Evolutionary conservation across 768 basidiomycete species (phyloP).

Genomic region (Cubamyces lactineus): DNA sequence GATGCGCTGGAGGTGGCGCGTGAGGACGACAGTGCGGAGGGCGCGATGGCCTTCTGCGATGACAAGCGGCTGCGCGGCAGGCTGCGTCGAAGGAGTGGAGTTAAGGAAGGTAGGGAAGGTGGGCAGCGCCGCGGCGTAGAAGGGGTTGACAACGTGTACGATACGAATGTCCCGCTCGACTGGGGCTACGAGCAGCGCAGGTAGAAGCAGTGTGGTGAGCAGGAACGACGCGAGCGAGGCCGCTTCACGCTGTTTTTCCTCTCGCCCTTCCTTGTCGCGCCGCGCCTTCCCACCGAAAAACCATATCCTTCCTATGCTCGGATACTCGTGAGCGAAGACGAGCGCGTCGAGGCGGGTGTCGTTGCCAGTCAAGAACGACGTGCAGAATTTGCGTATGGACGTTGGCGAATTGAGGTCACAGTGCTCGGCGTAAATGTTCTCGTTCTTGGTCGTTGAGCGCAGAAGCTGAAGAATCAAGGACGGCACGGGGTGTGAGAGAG

Average conservation of each 20-base stretch:
- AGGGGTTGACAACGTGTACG: slow-evolving; percentile 83
- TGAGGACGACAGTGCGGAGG: slow-evolving; percentile 63
- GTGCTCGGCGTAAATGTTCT: slow-evolving; percentile 77
- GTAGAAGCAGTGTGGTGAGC: slow-evolving; percentile 77
- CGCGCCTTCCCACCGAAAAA: slow-evolving; percentile 37
- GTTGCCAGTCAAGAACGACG: slow-evolving; percentile 63
- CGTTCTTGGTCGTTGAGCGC: slow-evolving; percentile 70
- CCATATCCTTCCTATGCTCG: slow-evolving; percentile 53
- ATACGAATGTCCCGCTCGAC: slow-evolving; percentile 91
- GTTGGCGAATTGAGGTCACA: slow-evolving; percentile 71
- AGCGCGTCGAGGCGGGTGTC: slow-evolving; percentile 78
- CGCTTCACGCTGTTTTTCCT: slow-evolving; percentile 46
- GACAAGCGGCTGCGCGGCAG: slow-evolving; percentile 37
- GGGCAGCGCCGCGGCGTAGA: slow-evolving; percentile 80
- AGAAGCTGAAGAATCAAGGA: slow-evolving; percentile 68
- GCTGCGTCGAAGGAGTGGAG: slow-evolving; percentile 31
- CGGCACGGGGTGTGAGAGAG: slow-evolving; percentile 55
- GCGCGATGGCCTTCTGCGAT: slow-evolving; percentile 68
- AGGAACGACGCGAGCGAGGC: slow-evolving; percentile 74
- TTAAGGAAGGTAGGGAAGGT: slow-evolving; percentile 37
- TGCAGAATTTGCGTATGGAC: slow-evolving; percentile 71
- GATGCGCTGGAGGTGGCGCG: slow-evolving; percentile 81
- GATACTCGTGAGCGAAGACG: slow-evolving; percentile 78
- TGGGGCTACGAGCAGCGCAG: slow-evolving; percentile 78
- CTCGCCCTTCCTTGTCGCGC: slow-evolving; percentile 19